Conservation (phyloP, 352 stramenopile species). For the Phytophthora chlamydospora region DNA sequence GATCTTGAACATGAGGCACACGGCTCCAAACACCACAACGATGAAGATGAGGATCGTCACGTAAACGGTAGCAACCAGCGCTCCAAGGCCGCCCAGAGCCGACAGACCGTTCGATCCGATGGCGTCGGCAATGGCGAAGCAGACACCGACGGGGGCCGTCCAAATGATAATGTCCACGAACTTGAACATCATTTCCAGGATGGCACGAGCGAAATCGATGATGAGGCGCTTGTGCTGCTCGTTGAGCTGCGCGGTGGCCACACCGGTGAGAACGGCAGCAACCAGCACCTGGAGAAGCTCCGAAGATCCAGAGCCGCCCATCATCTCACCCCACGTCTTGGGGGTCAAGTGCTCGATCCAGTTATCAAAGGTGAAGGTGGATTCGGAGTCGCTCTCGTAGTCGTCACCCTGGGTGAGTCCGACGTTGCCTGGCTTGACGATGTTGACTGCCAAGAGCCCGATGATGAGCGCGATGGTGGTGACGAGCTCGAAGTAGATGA, state of each 20-base stretch:
- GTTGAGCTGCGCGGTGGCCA: conserved; percentile 40
- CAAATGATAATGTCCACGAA: conserved; percentile 74
- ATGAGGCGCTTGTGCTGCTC: conserved; percentile 50
- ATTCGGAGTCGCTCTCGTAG: conserved; percentile 24
- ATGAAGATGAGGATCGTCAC: conserved; percentile 56
- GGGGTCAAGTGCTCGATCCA: conserved; percentile 69
- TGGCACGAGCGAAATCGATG: conserved; percentile 43
- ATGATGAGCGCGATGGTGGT: conserved; percentile 56
- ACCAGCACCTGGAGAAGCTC: conserved; percentile 67
- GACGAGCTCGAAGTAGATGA: conserved; percentile 73
- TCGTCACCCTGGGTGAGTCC: conserved; percentile 44
- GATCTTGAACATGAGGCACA: conserved; percentile 58
- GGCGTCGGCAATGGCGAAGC: conserved; percentile 57
- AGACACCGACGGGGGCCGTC: conserved; percentile 62
- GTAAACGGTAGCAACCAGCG: conserved; percentile 55
- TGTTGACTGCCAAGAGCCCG: conserved; percentile 56
- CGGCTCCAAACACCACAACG: conserved; percentile 46
- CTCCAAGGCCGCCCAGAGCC: conserved; percentile 41
- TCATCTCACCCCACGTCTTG: conserved; percentile 78
- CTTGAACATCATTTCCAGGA: conserved; percentile 76
- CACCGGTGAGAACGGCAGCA: conserved; percentile 48
- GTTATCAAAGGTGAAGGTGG: conserved; percentile 50
- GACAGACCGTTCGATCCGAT: conserved; percentile 59
- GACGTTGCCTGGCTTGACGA: conserved; percentile 57
- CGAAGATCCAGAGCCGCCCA: conserved; percentile 58